Conservation (phyloP, 768 basidiomycete genomes). For the Mycena epipterygia region DNA sequence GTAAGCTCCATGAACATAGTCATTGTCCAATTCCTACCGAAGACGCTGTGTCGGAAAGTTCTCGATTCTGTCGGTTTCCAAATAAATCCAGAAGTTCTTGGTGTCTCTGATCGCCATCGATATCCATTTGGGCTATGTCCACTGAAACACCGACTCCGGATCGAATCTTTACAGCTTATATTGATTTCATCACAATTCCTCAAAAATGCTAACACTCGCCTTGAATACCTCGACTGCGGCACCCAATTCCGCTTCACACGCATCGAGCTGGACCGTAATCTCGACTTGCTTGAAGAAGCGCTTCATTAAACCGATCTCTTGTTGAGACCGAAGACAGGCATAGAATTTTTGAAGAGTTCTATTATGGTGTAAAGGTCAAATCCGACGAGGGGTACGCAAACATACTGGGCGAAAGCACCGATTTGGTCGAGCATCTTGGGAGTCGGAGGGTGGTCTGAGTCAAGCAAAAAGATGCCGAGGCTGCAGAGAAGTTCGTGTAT, state of each 20-base stretch:
- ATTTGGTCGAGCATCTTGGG: background rate
- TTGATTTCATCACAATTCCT: background rate
- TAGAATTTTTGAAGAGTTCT: slow-evolving; percentile 10
- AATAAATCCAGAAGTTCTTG: background rate
- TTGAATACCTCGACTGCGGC: background rate
- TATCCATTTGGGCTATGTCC: background rate
- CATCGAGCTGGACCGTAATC: background rate
- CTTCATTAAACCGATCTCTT: slow-evolving; percentile 1
- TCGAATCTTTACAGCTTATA: background rate
- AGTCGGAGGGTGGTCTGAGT: background rate
- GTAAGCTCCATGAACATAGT: background rate
- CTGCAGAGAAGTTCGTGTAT: background rate
- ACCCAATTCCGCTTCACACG: background rate
- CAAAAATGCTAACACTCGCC: background rate
- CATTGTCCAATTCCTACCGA: background rate
- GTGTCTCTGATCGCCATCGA: background rate
- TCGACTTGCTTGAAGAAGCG: slow-evolving; percentile 3
- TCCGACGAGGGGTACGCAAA: background rate
- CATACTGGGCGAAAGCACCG: background rate
- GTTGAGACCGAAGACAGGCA: background rate
- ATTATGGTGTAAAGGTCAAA: background rate
- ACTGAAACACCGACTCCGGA: background rate
- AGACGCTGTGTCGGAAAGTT: background rate
- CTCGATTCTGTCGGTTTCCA: background rate
- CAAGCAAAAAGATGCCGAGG: background rate